Base-by-base conservation (phyloP, 1,284 basidiomycete species). In the Pseudozyma tsukubaensis region DNA sequence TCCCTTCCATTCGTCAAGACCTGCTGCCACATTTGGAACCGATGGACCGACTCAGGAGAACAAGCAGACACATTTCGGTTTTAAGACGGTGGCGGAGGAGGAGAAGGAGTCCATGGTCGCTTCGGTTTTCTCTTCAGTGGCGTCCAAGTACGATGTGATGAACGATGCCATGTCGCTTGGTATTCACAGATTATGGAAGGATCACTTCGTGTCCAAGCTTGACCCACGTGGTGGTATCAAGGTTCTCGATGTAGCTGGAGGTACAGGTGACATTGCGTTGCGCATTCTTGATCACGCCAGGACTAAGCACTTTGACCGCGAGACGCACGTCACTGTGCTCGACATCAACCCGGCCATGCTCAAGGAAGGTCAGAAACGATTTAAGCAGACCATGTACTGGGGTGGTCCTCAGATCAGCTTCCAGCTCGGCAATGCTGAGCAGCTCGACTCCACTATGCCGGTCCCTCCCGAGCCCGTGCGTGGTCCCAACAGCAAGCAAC, bases 151-250 rank as follows among this genome's bases (percentile, higher is more conserved):
- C 86, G 96, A 99, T 86, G 85, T 98, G 44, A 97, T 99, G 95
- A 99, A 99, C 88, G 97, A 99, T 84, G 94, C 94, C 29, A 94
- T 96, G 87, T 99, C 96, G 6, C 86, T 98, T 64, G 97, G 97
- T 36, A 92, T 99, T 29, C 97, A 99, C 84, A 89, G 97, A 48
- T 87, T 99, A 32, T 99, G 97, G 97, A 99, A 99, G 86, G 94
- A 98, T 85, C 89, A 91, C 45, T 94, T 94, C 84, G 92, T 99
- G 13, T 64, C 72, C 43, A 88, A 90, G 8, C 87, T 99, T 66
- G 89, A 91, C 77, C 96, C 96, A 0, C 85, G 86, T 51, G 89
- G 89, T 16, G 85, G 85, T 12, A 83, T 86, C 55, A 77, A 86
- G 73, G 97, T 94, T 85, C 91, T 99, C 57, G 97, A 99, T 84